A percentile compares a stretch with the other conserved stretches of the same genome.
phyloP scores from a whole-genome alignment of 768 basidiomycete species.

The Saitozyma sp. region DNA sequence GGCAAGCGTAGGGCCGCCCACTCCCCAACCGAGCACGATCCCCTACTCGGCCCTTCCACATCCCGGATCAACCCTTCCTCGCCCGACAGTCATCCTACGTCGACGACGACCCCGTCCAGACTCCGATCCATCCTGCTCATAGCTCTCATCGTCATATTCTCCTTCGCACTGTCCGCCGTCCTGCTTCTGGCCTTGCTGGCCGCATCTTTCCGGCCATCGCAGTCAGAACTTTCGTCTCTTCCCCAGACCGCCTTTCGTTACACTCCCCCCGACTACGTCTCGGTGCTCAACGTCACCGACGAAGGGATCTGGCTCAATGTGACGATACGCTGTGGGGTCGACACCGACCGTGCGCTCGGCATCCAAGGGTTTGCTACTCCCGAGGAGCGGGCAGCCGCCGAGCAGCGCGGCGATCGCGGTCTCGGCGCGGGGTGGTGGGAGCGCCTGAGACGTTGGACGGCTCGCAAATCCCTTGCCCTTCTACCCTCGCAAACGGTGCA shows the following conservation, averaged over 20 bases:
- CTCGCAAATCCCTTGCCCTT: slow-evolving; percentile 10
- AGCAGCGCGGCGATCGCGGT: slow-evolving; percentile 26
- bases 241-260: slow-evolving; percentile 38
- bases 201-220: slow-evolving; percentile 40
- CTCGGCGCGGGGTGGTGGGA: slow-evolving; percentile 47
- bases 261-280: slow-evolving; percentile 31
- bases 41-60: slow-evolving; percentile 13
- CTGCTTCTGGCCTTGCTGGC: slow-evolving; percentile 38
- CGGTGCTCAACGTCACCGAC: slow-evolving; percentile 46
- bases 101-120: not conserved
- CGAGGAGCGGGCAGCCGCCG: slow-evolving; percentile 18
- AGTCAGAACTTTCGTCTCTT: slow-evolving; percentile 30
- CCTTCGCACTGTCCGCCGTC: slow-evolving; percentile 23
- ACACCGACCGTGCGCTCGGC: slow-evolving; percentile 44
- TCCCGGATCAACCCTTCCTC: no score
- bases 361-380: slow-evolving; percentile 15
- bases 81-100: not conserved
- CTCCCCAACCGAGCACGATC: slow-evolving; percentile 10
- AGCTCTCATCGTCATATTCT: slow-evolving; percentile 21
- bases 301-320: slow-evolving; percentile 42
- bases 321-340: slow-evolving; percentile 39
- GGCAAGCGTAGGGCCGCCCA: slow-evolving; percentile 13
- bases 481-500: slow-evolving; percentile 12
- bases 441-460: slow-evolving; percentile 29
- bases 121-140: slow-evolving; percentile 23